Base-by-base conservation (phyloP, 192 early-diverging fungal genomes). In the Coemansia guatemalensis region DNA sequence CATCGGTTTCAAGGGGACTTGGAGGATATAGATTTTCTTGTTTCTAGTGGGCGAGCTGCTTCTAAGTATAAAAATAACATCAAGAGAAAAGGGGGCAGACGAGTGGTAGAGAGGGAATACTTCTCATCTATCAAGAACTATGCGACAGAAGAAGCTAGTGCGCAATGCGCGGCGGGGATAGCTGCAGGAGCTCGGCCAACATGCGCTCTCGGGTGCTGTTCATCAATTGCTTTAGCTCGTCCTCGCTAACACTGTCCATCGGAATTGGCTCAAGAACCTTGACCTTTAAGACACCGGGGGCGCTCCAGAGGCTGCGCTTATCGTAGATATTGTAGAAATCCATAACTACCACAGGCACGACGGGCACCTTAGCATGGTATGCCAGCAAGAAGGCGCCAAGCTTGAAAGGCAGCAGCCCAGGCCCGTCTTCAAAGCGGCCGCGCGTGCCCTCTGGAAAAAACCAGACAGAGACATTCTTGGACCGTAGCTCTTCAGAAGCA, bases 381-480 rank as follows among this genome's bases (percentile, higher is more conserved):
- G 96, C 96, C 60, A 96, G 78, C 64, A 95, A 87, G 71, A 98
- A 98, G 7, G 93, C 96, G 7, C 96, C 96, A 75, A 91, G 90
- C 78, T 98, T 98, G 83, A 98, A 97, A 0, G 92, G 93, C 55
- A 96, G 75, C 58, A 98, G 53, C 53, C 84, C 74, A 6, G 74
- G 74, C 11, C 65, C 73, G 56, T 71, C 61, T 24, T 86, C 82
- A 61, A 88, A 86, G 68, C 85, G 88, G 12, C 88, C 89, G 27
- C 95, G 92, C 12, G 95, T 98, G 53, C 95, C 96, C 80, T 97
- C 95, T 32, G 95, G 92, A 81, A 90, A 98, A 62, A 98, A 90
- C 82, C 87, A 95, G 22, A 96, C 88, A 79, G 74, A 78, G 69
- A 92, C 88, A 56, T 90, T 83, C 68, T 89, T 87, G 58, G 89